phyloP scores from a whole-genome alignment of 495 filamentous ascomycete species.

The Penicillium verhagenii region DNA sequence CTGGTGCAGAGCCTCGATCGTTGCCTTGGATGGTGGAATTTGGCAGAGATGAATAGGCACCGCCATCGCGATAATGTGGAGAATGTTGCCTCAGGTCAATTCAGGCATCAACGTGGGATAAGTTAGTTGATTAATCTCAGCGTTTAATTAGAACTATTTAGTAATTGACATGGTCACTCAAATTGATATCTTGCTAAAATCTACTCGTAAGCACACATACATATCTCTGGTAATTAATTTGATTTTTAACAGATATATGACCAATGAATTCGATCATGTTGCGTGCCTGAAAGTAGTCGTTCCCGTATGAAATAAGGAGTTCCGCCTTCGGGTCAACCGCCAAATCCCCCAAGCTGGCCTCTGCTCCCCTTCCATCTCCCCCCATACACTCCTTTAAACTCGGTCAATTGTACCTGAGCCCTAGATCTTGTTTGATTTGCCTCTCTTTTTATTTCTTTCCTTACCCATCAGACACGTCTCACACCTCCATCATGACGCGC shows the following conservation, averaged over 20 bases:
- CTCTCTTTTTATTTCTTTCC: slow-evolving; percentile 8
- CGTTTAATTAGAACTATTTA: background rate
- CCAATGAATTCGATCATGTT: too few species aligned
- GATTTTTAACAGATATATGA: background rate
- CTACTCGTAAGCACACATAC: too few species aligned
- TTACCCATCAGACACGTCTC: background rate
- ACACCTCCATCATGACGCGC: slow-evolving; percentile 70
- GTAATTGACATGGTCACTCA: background rate
- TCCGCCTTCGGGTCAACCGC: slow-evolving; percentile 15
- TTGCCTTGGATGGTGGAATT: slow-evolving; percentile 5
- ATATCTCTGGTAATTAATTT: background rate
- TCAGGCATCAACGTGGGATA: slow-evolving; percentile 21
- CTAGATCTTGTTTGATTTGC: background rate
- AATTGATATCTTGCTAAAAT: background rate
- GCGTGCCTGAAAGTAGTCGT: too few species aligned
- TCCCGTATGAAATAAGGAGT: background rate
- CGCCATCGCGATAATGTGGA: slow-evolving; percentile 5
- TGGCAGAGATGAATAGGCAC: slow-evolving; percentile 1
- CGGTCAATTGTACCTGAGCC: slow-evolving; percentile 17
- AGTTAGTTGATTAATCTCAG: too few species aligned
- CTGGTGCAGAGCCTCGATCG: slow-evolving; percentile 3
- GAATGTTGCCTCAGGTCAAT: slow-evolving; percentile 22
- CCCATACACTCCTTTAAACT: slow-evolving; percentile 20
- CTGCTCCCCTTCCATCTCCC: slow-evolving; percentile 2
- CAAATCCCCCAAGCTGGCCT: slow-evolving; percentile 21